These are phyloP conservation scores for Nigrospora osmanthi DNA, from an alignment of 2,329 filamentous ascomycete species.

Conservation along the genomic window DNA sequence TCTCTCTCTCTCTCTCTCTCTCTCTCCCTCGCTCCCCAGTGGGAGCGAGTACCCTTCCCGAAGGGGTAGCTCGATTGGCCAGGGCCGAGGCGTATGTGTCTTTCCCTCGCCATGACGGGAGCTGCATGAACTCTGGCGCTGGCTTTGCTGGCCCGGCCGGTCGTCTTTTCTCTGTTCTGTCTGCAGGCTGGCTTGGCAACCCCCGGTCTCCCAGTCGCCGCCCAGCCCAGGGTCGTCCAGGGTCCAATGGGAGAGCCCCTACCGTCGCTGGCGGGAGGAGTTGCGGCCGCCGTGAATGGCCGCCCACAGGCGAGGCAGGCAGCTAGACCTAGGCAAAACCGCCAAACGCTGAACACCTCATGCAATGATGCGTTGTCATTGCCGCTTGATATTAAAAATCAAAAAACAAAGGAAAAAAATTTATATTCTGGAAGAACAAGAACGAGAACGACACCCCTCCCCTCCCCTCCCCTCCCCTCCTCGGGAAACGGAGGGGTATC, in stretches of 20 bases:
- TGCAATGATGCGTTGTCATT: constrained; percentile 75
- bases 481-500: too few species aligned
- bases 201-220: constrained; percentile 14
- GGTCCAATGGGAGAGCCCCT: constrained; percentile 10
- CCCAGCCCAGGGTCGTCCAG: constrained; percentile 1
- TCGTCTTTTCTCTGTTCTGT: too few species aligned
- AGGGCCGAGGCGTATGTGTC: neutral
- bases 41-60: too few species aligned
- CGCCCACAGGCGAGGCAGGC: constrained; percentile 25
- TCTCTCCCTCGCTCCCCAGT: too few species aligned
- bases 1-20: too few species aligned
- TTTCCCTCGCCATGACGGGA: constrained; percentile 17
- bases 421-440: too few species aligned
- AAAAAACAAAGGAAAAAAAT: constrained; percentile 14
- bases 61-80: neutral
- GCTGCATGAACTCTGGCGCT: constrained; percentile 35
- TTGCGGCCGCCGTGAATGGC: constrained; percentile 11
- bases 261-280: constrained; percentile 5
- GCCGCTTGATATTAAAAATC: constrained; percentile 48
- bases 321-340: constrained; percentile 27
- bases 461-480: too few species aligned
- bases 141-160: constrained; percentile 10
- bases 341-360: constrained; percentile 42
- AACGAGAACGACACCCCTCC: too few species aligned
- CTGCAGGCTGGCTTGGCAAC: constrained; percentile 11